Conservation (phyloP, 129 eudicot genomes). For the Flaveria bidentis region DNA sequence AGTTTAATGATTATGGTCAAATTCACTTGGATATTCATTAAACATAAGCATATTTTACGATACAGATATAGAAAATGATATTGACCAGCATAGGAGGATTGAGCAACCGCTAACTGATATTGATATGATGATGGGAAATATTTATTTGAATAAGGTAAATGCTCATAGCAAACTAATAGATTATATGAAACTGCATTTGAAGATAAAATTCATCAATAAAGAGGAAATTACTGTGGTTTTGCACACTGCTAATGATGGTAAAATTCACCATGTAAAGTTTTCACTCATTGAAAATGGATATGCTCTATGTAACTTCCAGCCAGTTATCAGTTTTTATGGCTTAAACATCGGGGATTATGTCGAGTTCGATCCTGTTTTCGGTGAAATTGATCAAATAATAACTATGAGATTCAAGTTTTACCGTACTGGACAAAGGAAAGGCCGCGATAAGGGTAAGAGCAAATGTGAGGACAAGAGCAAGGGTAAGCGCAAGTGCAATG, state of each 20-base stretch:
- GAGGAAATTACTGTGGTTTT: not conserved
- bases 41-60: not conserved
- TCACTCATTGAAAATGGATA: not conserved
- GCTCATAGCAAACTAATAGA: not conserved
- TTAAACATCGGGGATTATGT: not conserved
- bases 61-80: not conserved
- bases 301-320: not conserved
- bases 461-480: too few relatives aligned
- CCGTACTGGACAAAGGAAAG: too few relatives aligned
- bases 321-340: not conserved
- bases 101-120: not conserved
- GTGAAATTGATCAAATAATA: not conserved
- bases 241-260: not conserved
- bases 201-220: not conserved
- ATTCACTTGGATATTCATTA: not conserved
- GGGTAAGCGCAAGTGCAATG: too few relatives aligned
- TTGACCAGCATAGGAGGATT: not conserved
- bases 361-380: not conserved
- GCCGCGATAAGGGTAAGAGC: too few relatives aligned
- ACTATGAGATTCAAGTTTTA: not conserved
- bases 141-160: not conserved
- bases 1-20: too few relatives aligned
- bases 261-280: not conserved
- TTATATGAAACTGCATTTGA: not conserved
- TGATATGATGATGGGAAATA: not conserved